Evolutionary conservation across 106 monocot genomes (phyloP), one percentile per base, ranked within the genome.

Genomic region (Iris macrosiphon): DNA sequence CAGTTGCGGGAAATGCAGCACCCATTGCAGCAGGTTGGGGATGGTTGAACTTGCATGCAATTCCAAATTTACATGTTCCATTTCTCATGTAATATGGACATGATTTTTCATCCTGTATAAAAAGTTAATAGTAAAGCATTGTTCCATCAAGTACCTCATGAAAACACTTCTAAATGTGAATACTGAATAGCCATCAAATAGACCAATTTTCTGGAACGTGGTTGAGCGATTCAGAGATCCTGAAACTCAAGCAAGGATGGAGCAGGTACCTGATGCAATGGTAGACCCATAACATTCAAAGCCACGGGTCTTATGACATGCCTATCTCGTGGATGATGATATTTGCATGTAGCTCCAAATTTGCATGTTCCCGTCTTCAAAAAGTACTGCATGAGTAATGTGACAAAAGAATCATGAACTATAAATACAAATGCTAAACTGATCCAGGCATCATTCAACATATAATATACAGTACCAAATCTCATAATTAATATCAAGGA

Each of bases 321-420:
- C 40, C 69, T 80, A n/a, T 83, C 87, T 57, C 65, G 68, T 42
- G 92, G 83, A 72, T 93, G 92, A 77, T 93, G 67, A 62, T 93
- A 93, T 74, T 87, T 93, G 62, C 87, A 87, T 52, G 87, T 74
- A 43, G 63, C 52, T 40, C 87, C 92, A 69, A 65, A 93, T 58
- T 78, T 87, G 65, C 92, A 93, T 24, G 80, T 83, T 37, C 92
- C 77, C 38, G 92, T 83, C 65, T 79, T 87, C 46, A 93, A 65
- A 54, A 87, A 93, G 65, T 71, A 80, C 92, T 93, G 80, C 87
- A 81, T 59, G n/a, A 56, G 57, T 15, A 50, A 66, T 35, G 66
- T 10, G 35, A 24, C n/a, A n/a, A n/a, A n/a, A n/a, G n/a, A n/a
- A n/a, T n/a, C n/a, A n/a, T n/a, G n/a, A 40, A 46, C 8, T 32